Evolutionary conservation across 768 basidiomycete species (phyloP), one percentile per base, ranked within the genome.

Genomic region (Antrodiella citrinella): DNA sequence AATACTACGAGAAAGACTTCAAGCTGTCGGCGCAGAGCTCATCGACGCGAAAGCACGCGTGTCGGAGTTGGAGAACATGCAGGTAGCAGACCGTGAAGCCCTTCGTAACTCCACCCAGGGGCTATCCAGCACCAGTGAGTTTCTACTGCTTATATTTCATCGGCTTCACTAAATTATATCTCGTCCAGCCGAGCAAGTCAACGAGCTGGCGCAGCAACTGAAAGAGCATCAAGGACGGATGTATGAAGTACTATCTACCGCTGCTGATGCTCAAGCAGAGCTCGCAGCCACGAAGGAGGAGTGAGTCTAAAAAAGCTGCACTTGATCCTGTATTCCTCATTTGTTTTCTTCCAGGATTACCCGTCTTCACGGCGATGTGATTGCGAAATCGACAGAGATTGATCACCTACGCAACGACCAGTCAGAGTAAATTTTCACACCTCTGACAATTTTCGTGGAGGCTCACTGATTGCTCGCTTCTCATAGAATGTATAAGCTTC

Each of bases 1-100:
- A 45, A 56, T 76, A n/a, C 65, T 76, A 4, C 73, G 75, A 12
- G 72, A 75, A 45, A 72, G 72, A 51, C 59, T 76, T 3, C 67
- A 72, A 38, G 61, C 60, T 18, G 66, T 73, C 53, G 69, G 71
- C 11, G 59, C 67, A 4, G 72, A 75, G 35, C 55, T 76, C 2
- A 61, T 67, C n/a, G 73, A 74, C 52, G 66, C 72, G 1, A 72
- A 65, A 49, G 56, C 59, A 38, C 71, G 69, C 9, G 57, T 70
- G 12, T 44, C 57, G 3, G 72, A 75, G 23, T 58, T 75, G 4
- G 73, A 75, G 54, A 56, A 47, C 3, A 39, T 45, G 0, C 63
- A 63, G 44, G 25, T n/a, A 9, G 52, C 58, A 11, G 62, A 65
- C 26, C 51, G 58, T 9, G 49, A 52, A 38, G 43, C 49, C 0